phyloP scores from a whole-genome alignment of 805 yeast genomes.

The Cyberlindnera subsufficiens region DNA sequence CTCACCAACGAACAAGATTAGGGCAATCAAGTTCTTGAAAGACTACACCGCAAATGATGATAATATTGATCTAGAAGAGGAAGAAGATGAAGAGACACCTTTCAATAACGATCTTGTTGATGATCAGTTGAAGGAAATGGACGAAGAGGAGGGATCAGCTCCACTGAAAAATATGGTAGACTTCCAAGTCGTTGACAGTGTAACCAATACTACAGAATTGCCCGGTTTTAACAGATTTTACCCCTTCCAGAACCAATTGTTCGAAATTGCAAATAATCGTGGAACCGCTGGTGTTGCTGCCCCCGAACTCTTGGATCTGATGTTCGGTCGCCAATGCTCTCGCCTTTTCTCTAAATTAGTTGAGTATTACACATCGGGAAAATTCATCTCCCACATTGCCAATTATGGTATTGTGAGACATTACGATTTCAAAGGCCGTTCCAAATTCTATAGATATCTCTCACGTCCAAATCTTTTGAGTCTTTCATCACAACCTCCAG shows the following conservation, averaged over 20 bases:
- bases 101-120: constrained; percentile 28
- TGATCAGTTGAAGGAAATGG: constrained; percentile 17
- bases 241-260: constrained; percentile 63
- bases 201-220: constrained; percentile 5
- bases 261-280: constrained; percentile 35
- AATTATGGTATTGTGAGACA: constrained; percentile 47
- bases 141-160: constrained; percentile 16
- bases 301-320: constrained; percentile 40
- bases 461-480: constrained; percentile 35
- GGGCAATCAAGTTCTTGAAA: constrained; percentile 37
- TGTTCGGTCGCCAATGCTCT: constrained; percentile 51
- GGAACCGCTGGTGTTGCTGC: constrained; percentile 53
- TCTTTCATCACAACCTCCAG: constrained; percentile 23
- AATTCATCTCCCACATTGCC: constrained; percentile 25
- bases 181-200: constrained; percentile 13
- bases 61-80: constrained; percentile 25
- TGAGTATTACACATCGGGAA: constrained; percentile 38
- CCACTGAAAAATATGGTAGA: constrained; percentile 13
- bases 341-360: constrained; percentile 47
- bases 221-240: constrained; percentile 43
- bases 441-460: constrained; percentile 64
- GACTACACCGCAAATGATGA: constrained; percentile 31
- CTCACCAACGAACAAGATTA: constrained; percentile 41
- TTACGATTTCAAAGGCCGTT: constrained; percentile 68
- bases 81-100: constrained; percentile 25